Evolutionary conservation across 2,329 filamentous ascomycete species (phyloP), one percentile per base, ranked within the genome.

Genomic region (Exophiala sideris): DNA sequence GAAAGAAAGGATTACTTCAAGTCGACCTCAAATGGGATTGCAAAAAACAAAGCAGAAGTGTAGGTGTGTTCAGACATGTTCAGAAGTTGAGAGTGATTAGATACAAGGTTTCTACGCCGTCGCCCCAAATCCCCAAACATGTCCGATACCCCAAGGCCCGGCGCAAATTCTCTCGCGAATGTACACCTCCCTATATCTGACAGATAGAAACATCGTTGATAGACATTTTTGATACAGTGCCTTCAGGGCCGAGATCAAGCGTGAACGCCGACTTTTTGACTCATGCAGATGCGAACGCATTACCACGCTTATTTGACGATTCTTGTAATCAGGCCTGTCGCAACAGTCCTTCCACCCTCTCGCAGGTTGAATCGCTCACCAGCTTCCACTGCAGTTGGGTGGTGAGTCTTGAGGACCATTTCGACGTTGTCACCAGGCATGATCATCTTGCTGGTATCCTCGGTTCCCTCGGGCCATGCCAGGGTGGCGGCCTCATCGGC

Each of bases 371-470:
- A 94, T 67, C 94, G 89, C 80, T 96, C 90, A 66, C 94, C 92
- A 60, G 83, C 78, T 79, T 99, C 94, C 61, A 96, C 76, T 56
- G 92, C 92, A 68, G 95, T 83, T 60, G 92, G 89, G 75, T 88
- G 79, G 75, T 90, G 84, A 69, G 96, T 85, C 67, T 87, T 84
- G 72, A 91, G 88, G 62, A 94, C 78, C 91, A 99, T 96, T 81
- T 99, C 94, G 64, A 96, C 85, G 76, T 99, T 99, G 83, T 99
- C 94, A 73, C 94, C 94, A 48, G 94, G 94, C 91, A 96, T 95
- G 74, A 96, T 86, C 79, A 91, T 88, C 81, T 89, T 91, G 73
- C 76, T 77, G 61, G 79, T 74, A 66, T 92, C 86, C 72, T 87
- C 85, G 59, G 81, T 87, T 59, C 87, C 88, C 67, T 94, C 91